A percentile compares a stretch with the other conserved stretches of the same genome.
Evolutionary conservation across 2,329 filamentous ascomycete genomes (phyloP).

Genomic region (Diplodia sapinea): DNA sequence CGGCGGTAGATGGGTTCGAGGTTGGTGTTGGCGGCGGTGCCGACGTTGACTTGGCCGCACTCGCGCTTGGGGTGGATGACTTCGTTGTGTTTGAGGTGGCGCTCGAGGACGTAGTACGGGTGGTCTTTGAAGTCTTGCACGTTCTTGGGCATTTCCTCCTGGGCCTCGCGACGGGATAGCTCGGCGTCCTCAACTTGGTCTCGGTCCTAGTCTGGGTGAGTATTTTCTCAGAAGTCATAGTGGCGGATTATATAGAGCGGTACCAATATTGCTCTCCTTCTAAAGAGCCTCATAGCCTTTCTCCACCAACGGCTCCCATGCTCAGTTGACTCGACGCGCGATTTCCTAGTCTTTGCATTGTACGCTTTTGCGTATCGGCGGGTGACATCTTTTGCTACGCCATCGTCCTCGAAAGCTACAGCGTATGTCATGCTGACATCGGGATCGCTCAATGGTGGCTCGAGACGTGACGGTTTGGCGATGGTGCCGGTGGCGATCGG

Average conservation of each 20-base stretch:
- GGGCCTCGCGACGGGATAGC: conserved; percentile 70
- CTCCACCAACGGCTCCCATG: conserved; percentile 64
- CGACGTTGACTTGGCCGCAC: conserved; percentile 78
- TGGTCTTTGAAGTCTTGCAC: conserved; percentile 88
- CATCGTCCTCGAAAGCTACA: conserved; percentile 82
- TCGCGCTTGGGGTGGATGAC: conserved; percentile 74
- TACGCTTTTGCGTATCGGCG: conserved; percentile 85
- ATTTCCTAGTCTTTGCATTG: conserved; percentile 84
- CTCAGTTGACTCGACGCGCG: conserved; percentile 73
- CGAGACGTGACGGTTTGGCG: conserved; percentile 75
- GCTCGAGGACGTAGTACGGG: conserved; percentile 74
- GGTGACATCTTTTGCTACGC: conserved; percentile 82
- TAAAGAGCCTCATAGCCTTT: conserved; percentile 55
- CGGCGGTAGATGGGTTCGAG: conserved; percentile 84
- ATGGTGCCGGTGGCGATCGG: conserved; percentile 81
- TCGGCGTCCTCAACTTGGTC: conserved; percentile 86
- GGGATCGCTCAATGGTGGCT: conserved; percentile 79
- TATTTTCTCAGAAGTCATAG: neutral
- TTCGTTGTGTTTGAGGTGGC: conserved; percentile 83
- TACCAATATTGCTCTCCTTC: conserved; percentile 36
- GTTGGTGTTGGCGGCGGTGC: conserved; percentile 60
- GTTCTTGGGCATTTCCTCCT: conserved; percentile 82
- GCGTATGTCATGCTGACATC: conserved; percentile 83
- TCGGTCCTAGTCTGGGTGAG: conserved; percentile 57
- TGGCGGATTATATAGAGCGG: neutral